These are phyloP conservation scores for Turnera subulata DNA, from an alignment of 345 rosid genomes.

Conservation along the genomic window DNA sequence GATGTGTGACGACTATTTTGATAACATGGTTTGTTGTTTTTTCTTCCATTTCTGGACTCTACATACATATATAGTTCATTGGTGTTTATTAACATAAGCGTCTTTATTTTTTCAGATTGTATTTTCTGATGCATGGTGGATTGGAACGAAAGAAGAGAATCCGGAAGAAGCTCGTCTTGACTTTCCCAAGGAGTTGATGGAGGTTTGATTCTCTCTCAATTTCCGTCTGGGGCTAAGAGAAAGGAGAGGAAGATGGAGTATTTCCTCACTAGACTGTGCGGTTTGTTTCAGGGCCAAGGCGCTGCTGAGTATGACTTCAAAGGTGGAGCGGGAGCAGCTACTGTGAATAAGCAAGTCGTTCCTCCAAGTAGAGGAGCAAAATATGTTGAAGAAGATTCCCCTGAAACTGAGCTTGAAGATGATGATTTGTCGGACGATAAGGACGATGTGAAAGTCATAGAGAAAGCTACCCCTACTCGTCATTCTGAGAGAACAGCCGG, in stretches of 20 bases:
- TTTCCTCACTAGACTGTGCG: conserved; percentile 6
- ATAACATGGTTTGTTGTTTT: conserved; percentile 46
- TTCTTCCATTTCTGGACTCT: background rate
- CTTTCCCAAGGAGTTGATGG: conserved; percentile 63
- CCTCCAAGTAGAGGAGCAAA: conserved; percentile 33
- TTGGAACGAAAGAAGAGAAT: conserved; percentile 84
- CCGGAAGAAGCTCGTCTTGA: conserved; percentile 72
- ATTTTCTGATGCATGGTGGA: conserved; percentile 96
- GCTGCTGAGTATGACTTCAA: conserved; percentile 54
- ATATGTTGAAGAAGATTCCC: conserved; percentile 37
- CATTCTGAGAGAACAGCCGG: conserved; percentile 67
- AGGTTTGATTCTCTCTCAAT: conserved; percentile 40
- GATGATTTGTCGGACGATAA: conserved; percentile 46
- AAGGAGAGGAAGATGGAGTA: conserved; percentile 1
- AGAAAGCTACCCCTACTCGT: conserved; percentile 56
- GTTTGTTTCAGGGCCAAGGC: conserved; percentile 47
- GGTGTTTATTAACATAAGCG: no score
- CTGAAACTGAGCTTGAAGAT: conserved; percentile 45
- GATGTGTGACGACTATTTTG: conserved; percentile 63
- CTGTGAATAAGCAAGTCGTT: conserved; percentile 27
- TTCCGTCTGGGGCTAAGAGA: background rate
- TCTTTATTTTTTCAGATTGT: no score
- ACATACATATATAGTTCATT: no score
- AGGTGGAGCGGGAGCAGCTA: conserved; percentile 66
- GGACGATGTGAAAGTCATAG: conserved; percentile 30